A percentile compares a stretch with the other conserved stretches of the same genome.
Evolutionary conservation across 768 basidiomycete genomes (phyloP).

Genomic region (Cyclocybe aegerita): DNA sequence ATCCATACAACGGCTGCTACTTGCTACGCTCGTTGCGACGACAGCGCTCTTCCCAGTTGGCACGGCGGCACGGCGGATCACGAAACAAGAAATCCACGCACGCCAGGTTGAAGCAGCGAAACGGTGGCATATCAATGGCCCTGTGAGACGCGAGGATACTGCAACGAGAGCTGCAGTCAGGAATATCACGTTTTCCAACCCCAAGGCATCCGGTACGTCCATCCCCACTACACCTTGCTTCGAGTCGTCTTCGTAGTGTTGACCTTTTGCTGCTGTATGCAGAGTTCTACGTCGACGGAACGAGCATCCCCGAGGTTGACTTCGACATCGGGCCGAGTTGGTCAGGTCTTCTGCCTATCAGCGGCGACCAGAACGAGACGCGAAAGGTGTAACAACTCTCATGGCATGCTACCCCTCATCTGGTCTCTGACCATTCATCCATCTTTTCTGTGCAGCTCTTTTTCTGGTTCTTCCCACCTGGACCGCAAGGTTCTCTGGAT

Average conservation of each 20-base stretch:
- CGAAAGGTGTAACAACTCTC: constrained; percentile 48
- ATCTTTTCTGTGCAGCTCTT: constrained; percentile 49
- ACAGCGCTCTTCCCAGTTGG: constrained; percentile 11
- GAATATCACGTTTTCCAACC: constrained; percentile 73
- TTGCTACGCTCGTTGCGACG: constrained; percentile 16
- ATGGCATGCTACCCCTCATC: not conserved
- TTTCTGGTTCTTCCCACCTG: constrained; percentile 86
- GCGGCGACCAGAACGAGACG: constrained; percentile 56
- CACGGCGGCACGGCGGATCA: constrained; percentile 29
- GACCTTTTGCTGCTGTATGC: not conserved
- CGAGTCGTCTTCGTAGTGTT: not conserved
- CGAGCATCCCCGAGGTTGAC: constrained; percentile 61
- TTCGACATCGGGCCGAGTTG: constrained; percentile 78
- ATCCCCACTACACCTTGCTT: not conserved
- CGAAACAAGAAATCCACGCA: constrained; percentile 42
- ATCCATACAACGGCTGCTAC: not conserved
- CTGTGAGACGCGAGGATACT: constrained; percentile 14
- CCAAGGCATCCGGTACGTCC: constrained; percentile 56
- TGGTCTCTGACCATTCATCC: not conserved
- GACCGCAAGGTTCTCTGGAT: constrained; percentile 66
- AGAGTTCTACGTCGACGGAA: constrained; percentile 76
- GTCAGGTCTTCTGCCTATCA: constrained; percentile 75
- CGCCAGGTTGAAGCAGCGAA: constrained; percentile 50
- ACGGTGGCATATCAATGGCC: constrained; percentile 27
- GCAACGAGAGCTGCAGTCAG: constrained; percentile 29